Evolutionary conservation across 371 early-diverging fungal genomes (phyloP).

Genomic region (Syncephalastrum sp.): DNA sequence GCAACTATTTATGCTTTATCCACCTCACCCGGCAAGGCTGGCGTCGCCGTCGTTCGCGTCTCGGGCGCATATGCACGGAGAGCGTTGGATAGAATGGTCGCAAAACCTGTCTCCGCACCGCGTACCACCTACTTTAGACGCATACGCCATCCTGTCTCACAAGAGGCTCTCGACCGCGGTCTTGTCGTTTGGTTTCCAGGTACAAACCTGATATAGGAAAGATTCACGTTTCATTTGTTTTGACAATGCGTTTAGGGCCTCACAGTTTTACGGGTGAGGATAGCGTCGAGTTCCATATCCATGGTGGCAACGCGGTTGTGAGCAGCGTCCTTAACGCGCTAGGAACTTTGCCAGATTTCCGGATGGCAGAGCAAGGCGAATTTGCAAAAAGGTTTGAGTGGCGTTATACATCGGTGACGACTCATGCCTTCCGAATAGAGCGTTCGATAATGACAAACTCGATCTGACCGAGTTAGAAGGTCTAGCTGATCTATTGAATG

Average conservation of each 20-base stretch:
- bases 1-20: constrained; percentile 77
- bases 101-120: constrained; percentile 25
- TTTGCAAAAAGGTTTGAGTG: constrained; percentile 56
- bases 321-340: constrained; percentile 60
- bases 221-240: background rate
- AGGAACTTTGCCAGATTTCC: constrained; percentile 38
- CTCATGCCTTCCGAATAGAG: constrained; percentile 29
- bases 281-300: constrained; percentile 76
- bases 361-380: constrained; percentile 80
- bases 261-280: constrained; percentile 83
- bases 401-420: background rate
- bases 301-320: constrained; percentile 78
- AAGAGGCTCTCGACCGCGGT: constrained; percentile 57
- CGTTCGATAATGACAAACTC: constrained; percentile 77
- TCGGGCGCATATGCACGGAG: constrained; percentile 63
- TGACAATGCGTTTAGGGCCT: constrained; percentile 45
- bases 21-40: constrained; percentile 75
- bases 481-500: constrained; percentile 76
- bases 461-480: constrained; percentile 83
- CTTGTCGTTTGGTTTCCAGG: constrained; percentile 70
- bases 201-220: constrained; percentile 9
- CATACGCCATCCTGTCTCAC: constrained; percentile 49
- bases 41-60: constrained; percentile 77
- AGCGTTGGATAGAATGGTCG: constrained; percentile 26
- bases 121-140: constrained; percentile 52